Evolutionary conservation across 257 asterid species (phyloP).

Genomic region (Salvia hispanica): DNA sequence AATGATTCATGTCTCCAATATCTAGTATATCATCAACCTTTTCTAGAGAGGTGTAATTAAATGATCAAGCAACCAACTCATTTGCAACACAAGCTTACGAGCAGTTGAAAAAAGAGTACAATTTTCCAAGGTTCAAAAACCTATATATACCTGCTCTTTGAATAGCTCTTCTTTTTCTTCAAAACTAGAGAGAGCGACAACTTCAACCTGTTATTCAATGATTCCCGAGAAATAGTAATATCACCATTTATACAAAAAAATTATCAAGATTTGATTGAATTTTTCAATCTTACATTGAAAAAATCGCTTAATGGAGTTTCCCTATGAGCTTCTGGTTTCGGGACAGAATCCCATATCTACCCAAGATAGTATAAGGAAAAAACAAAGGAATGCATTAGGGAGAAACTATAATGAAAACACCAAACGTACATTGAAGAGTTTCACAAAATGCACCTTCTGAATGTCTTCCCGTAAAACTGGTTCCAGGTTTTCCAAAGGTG

Average conservation of each 20-base stretch:
- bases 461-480: conserved; percentile 91
- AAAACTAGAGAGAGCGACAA: conserved; percentile 78
- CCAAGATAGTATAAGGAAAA: conserved; percentile 25
- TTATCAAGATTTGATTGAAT: conserved; percentile 5
- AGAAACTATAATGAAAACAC: conserved; percentile 5
- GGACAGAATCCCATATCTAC: conserved; percentile 98
- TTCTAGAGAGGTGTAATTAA: conserved; percentile 20
- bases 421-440: conserved; percentile 20
- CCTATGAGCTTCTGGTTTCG: conserved; percentile 91
- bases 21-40: conserved; percentile 26
- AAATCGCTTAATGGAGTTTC: conserved; percentile 91
- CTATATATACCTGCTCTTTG: conserved; percentile 66
- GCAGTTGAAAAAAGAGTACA: conserved; percentile 22
- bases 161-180: conserved; percentile 92
- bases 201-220: conserved; percentile 63
- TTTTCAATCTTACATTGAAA: conserved; percentile 76
- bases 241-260: conserved; percentile 4
- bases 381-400: conserved; percentile 25
- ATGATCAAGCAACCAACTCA: conserved; percentile 6
- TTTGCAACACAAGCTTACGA: neutral
- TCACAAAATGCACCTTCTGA: conserved; percentile 66
- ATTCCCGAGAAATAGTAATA: conserved; percentile 23
- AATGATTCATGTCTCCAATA: conserved; percentile 16
- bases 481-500: conserved; percentile 94
- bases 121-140: conserved; percentile 26